Conservation (phyloP, 2,329 filamentous ascomycete species). For the Venturiaceae sp. region DNA sequence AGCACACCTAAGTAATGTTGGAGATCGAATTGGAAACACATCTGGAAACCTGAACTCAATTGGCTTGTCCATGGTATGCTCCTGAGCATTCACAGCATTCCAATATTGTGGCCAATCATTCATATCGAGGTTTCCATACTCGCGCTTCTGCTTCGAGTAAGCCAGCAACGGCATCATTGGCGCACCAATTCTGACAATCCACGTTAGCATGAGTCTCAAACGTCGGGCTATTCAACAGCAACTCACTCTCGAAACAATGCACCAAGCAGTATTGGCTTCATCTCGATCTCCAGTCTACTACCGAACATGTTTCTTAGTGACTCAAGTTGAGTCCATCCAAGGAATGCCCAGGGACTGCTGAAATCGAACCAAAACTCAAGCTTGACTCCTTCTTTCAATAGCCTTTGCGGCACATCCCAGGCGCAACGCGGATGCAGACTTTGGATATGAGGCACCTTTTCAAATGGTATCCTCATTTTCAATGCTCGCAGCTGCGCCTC, state of each 20-base stretch:
- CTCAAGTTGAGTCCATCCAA: constrained; percentile 22
- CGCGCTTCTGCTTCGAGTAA: constrained; percentile 16
- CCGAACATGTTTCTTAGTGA: constrained; percentile 19
- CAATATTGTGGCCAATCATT: constrained; percentile 22
- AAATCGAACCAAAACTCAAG: constrained; percentile 26
- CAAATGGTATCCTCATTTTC: constrained; percentile 12
- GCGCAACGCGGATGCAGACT: neutral
- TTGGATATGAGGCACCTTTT: constrained; percentile 8
- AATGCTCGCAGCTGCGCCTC: constrained; percentile 15
- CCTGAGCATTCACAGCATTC: constrained; percentile 21
- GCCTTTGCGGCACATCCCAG: neutral
- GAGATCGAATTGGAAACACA: constrained; percentile 23
- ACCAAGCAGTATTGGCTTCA: constrained; percentile 23
- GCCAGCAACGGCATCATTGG: constrained; percentile 20
- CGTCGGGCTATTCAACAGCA: neutral
- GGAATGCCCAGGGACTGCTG: constrained; percentile 23
- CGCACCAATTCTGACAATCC: constrained; percentile 17
- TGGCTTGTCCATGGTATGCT: constrained; percentile 15
- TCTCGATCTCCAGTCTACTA: constrained; percentile 15
- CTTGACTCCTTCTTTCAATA: constrained; percentile 7
- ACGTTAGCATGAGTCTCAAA: neutral
- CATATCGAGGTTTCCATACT: constrained; percentile 20
- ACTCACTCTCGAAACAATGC: constrained; percentile 20
- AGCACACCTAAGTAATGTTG: constrained; percentile 20
- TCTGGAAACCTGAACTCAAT: constrained; percentile 22